Percentiles rank a stretch among this genome's conserved stretches.
Conservation (phyloP, 257 asterid genomes). For the Lantana camara region DNA sequence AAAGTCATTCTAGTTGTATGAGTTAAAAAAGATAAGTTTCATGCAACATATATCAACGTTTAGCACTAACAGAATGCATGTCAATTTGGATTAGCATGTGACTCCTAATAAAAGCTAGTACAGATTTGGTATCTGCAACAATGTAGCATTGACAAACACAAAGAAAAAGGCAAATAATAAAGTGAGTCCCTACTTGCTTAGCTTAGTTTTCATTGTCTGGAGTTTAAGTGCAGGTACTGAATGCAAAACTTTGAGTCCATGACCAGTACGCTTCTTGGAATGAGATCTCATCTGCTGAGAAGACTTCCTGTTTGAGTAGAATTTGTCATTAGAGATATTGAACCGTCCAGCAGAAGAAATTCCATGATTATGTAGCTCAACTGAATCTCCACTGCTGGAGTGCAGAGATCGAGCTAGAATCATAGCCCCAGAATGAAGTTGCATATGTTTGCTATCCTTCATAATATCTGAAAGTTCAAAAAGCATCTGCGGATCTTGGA, state of each 20-base stretch:
- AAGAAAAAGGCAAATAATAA: slow-evolving; percentile 19
- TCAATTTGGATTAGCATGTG: slow-evolving; percentile 4
- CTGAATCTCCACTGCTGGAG: slow-evolving; percentile 57
- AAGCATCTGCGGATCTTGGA: slow-evolving; percentile 97
- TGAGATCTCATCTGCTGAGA: slow-evolving; percentile 93
- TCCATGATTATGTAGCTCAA: slow-evolving; percentile 71
- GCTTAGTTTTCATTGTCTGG: slow-evolving; percentile 92
- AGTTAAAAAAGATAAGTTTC: background rate
- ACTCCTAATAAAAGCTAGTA: slow-evolving; percentile 1
- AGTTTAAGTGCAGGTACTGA: slow-evolving; percentile 95
- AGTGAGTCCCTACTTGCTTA: slow-evolving; percentile 78
- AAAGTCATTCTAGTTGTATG: background rate
- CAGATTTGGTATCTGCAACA: slow-evolving; percentile 16
- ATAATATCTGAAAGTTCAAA: slow-evolving; percentile 80
- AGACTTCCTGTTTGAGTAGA: slow-evolving; percentile 86
- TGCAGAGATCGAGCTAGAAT: slow-evolving; percentile 62
- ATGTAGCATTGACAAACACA: slow-evolving; percentile 16
- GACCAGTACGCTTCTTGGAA: slow-evolving; percentile 88
- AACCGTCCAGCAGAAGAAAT: slow-evolving; percentile 66
- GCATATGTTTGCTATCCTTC: slow-evolving; percentile 58
- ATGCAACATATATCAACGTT: slow-evolving; percentile 11
- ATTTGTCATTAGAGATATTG: slow-evolving; percentile 93
- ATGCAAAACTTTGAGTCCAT: slow-evolving; percentile 92
- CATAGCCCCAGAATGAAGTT: slow-evolving; percentile 97
- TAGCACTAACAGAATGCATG: slow-evolving; percentile 15